Percentiles rank a stretch among this genome's conserved stretches.
phyloP scores from a whole-genome alignment of 768 basidiomycete species.

The Podaxis rugospora region DNA sequence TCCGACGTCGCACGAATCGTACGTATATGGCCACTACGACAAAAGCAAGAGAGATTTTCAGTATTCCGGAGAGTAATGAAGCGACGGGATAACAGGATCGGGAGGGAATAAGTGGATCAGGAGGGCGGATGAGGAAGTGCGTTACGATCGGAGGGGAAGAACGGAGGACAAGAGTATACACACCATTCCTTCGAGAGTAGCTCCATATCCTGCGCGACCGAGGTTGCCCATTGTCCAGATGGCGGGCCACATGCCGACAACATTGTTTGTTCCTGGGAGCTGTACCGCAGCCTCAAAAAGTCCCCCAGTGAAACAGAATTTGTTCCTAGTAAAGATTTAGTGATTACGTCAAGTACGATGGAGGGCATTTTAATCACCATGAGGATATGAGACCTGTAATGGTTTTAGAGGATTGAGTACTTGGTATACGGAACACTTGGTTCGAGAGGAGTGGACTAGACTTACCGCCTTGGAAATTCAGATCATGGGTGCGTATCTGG shows the following conservation, averaged over 20 bases:
- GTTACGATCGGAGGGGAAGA: not conserved
- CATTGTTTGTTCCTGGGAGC: constrained; percentile 58
- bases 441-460: not conserved
- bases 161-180: constrained; percentile 13
- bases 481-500: constrained; percentile 52
- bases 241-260: constrained; percentile 72
- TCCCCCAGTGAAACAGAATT: constrained; percentile 84
- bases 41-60: not conserved
- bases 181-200: constrained; percentile 77
- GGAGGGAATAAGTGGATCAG: not conserved
- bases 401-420: constrained; percentile 25
- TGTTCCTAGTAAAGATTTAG: constrained; percentile 46
- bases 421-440: not conserved
- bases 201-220: constrained; percentile 77
- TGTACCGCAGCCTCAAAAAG: constrained; percentile 57
- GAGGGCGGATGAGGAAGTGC: not conserved
- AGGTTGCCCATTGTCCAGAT: constrained; percentile 71
- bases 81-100: not conserved
- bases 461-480: constrained; percentile 64
- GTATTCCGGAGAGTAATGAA: not conserved
- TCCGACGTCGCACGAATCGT: constrained; percentile 78
- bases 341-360: constrained; percentile 9
- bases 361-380: constrained; percentile 32
- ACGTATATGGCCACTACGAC: constrained; percentile 71
- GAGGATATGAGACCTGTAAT: constrained; percentile 36